Percentiles rank a stretch among this genome's conserved stretches.
phyloP scores from a whole-genome alignment of 2,329 filamentous ascomycete species.

The Colletotrichum kahawae region DNA sequence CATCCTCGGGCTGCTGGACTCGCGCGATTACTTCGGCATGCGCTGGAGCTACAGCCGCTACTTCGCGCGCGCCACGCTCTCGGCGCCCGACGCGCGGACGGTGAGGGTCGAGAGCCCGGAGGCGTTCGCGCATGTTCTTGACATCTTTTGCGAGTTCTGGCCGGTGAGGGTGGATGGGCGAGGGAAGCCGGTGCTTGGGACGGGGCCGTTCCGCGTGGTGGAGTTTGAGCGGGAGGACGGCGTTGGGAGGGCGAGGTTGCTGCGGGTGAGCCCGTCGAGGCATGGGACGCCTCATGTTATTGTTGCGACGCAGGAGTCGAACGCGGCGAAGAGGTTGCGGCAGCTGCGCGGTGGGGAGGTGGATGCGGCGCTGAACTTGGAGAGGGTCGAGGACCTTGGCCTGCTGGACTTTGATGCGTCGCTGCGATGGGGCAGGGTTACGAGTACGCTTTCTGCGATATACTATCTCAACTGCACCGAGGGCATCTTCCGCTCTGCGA shows the following conservation, averaged over 20 bases:
- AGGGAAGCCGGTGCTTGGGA: constrained; percentile 4
- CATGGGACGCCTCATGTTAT: background rate
- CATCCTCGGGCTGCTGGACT: background rate
- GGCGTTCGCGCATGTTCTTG: background rate
- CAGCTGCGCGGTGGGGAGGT: background rate
- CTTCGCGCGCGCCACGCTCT: background rate
- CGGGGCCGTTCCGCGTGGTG: background rate
- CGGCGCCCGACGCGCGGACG: background rate
- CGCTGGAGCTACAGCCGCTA: constrained; percentile 14
- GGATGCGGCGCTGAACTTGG: background rate
- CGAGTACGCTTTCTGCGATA: constrained; percentile 1
- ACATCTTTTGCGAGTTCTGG: constrained; percentile 10
- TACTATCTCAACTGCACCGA: constrained; percentile 10
- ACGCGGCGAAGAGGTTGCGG: background rate
- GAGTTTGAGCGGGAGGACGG: background rate
- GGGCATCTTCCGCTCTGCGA: background rate
- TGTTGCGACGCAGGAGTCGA: background rate
- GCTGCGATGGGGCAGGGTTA: background rate
- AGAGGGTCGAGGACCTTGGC: background rate
- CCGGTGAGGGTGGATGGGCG: background rate
- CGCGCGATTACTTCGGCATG: constrained; percentile 13
- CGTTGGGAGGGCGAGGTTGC: background rate
- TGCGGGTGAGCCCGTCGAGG: background rate
- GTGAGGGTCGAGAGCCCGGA: background rate
- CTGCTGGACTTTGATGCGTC: background rate